phyloP scores from a whole-genome alignment of 257 asterid species.

The Parsonsia alboflavescens region DNA sequence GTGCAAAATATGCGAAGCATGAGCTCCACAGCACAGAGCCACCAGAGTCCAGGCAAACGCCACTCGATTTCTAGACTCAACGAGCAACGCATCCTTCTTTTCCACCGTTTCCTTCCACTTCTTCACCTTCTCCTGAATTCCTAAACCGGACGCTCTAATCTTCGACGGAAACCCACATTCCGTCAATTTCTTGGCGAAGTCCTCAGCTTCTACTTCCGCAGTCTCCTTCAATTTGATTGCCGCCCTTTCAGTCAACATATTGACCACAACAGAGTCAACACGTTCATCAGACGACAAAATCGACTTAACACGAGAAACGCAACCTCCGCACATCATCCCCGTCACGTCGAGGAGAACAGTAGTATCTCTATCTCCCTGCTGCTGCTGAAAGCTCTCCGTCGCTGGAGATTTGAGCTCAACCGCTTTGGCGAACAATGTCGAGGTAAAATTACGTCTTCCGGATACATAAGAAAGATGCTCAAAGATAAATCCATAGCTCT shows the following conservation, averaged over 20 bases:
- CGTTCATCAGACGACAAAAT: constrained; percentile 69
- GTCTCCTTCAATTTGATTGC: constrained; percentile 64
- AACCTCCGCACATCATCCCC: constrained; percentile 99
- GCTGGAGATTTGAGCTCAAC: constrained; percentile 41
- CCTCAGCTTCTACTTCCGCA: constrained; percentile 34
- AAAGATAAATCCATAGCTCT: constrained; percentile 14
- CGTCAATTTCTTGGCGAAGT: constrained; percentile 59
- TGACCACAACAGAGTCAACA: constrained; percentile 83
- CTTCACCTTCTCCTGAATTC: constrained; percentile 76
- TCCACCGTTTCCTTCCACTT: constrained; percentile 84
- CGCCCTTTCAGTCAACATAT: constrained; percentile 89
- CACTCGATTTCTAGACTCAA: constrained; percentile 69
- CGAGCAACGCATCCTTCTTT: constrained; percentile 74
- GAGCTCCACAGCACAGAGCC: constrained; percentile 90
- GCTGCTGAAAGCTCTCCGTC: constrained; percentile 5
- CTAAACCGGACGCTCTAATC: constrained; percentile 68
- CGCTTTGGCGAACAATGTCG: constrained; percentile 44
- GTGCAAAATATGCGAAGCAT: constrained; percentile 80
- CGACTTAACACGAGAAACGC: constrained; percentile 85
- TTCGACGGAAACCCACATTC: constrained; percentile 83
- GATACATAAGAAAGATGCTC: constrained; percentile 14
- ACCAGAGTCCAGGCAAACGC: constrained; percentile 94
- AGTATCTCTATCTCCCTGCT: constrained; percentile 30
- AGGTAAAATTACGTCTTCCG: constrained; percentile 27
- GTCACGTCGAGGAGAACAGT: constrained; percentile 69